A percentile compares a stretch with the other conserved stretches of the same genome.
These are phyloP conservation scores for Suillus sp. DNA, from an alignment of 768 basidiomycete genomes.

Conservation along the genomic window DNA sequence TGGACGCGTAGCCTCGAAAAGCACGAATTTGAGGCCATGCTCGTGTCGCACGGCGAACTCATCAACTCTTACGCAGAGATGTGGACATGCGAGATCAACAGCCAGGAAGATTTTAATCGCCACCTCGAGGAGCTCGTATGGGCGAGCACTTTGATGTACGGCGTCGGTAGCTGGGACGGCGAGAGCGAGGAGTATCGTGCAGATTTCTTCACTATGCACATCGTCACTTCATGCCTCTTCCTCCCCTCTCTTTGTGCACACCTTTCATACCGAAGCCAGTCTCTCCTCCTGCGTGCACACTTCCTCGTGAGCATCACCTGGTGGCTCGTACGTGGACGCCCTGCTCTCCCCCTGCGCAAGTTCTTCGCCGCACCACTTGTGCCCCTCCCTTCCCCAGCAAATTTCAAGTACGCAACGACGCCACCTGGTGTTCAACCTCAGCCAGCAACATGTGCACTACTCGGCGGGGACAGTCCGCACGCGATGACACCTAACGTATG, in stretches of 20 bases:
- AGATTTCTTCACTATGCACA: constrained; percentile 75
- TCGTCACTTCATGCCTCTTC: constrained; percentile 69
- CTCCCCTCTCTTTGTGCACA: constrained; percentile 50
- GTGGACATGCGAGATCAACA: constrained; percentile 46
- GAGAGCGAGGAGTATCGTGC: constrained; percentile 47
- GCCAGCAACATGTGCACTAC: constrained; percentile 30
- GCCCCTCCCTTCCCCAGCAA: constrained; percentile 21
- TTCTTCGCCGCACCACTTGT: constrained; percentile 45
- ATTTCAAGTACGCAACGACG: constrained; percentile 27
- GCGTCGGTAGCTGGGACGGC: constrained; percentile 53
- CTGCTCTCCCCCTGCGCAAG: constrained; percentile 46
- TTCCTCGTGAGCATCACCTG: constrained; percentile 52
- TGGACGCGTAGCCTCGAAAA: constrained; percentile 33
- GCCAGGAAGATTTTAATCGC: constrained; percentile 41
- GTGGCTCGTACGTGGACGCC: constrained; percentile 62
- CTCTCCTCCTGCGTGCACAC: constrained; percentile 59
- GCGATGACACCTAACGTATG: constrained; percentile 55
- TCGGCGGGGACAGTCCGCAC: constrained; percentile 36
- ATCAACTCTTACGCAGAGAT: constrained; percentile 46
- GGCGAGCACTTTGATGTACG: constrained; percentile 59
- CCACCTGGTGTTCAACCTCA: constrained; percentile 24
- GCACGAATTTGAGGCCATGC: constrained; percentile 37
- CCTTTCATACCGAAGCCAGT: constrained; percentile 59
- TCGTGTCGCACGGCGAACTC: constrained; percentile 40
- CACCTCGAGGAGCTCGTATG: constrained; percentile 68